These are phyloP conservation scores for Nitzschia sp. DNA, from an alignment of 108 stramenopile genomes.

Conservation along the genomic window DNA sequence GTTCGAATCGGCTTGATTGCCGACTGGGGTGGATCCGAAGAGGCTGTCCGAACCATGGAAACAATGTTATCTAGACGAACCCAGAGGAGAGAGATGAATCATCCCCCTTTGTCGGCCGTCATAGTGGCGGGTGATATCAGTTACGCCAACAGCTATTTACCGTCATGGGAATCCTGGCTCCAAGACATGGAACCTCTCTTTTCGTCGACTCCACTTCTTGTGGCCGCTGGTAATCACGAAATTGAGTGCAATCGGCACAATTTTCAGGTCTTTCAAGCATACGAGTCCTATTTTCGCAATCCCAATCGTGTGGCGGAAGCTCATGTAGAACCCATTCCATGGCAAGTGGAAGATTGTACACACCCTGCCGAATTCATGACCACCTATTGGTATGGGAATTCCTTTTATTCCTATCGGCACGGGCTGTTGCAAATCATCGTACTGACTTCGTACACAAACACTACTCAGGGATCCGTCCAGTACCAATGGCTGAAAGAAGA, in stretches of 20 bases:
- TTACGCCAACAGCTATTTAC: conserved; percentile 68
- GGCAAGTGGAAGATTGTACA: conserved; percentile 15
- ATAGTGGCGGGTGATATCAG: conserved; percentile 67
- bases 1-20: conserved; percentile 33
- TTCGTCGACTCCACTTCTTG: conserved; percentile 43
- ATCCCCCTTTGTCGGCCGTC: conserved; percentile 15
- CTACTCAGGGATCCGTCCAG: conserved; percentile 50
- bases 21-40: conserved; percentile 36
- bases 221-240: conserved; percentile 83
- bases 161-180: conserved; percentile 69
- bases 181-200: conserved; percentile 49
- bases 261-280: conserved; percentile 51
- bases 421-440: conserved; percentile 75
- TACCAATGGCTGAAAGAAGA: conserved; percentile 57
- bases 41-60: conserved; percentile 37
- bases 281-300: conserved; percentile 73
- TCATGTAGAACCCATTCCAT: conserved; percentile 10
- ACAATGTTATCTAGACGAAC: conserved; percentile 14
- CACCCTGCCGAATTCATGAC: conserved; percentile 35
- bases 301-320: conserved; percentile 43
- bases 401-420: conserved; percentile 71
- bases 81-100: background rate
- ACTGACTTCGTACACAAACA: conserved; percentile 68
- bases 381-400: conserved; percentile 70
- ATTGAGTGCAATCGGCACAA: conserved; percentile 57